Conservation (phyloP, 202 grass and related monocot species). For the Bolboschoenoplectus hybrid region DNA sequence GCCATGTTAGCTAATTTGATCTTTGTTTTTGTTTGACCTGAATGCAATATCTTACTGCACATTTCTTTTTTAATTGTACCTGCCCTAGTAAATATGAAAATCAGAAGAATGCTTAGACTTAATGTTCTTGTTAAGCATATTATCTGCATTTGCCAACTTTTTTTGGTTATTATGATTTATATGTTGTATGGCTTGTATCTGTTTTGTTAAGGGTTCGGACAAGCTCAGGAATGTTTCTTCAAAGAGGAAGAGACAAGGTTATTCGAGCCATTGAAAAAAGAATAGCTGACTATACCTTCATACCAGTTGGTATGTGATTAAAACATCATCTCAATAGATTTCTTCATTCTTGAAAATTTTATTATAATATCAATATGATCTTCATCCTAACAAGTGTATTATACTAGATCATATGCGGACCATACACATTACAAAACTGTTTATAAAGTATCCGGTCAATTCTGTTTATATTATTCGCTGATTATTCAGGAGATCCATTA, state of each 20-base stretch:
- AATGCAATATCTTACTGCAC: not conserved
- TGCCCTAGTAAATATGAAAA: conserved; percentile 3
- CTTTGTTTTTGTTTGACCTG: not conserved
- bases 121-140: not conserved
- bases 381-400: not conserved
- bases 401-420: not conserved
- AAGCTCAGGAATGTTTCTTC: conserved; percentile 91
- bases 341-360: not conserved
- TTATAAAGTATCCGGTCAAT: not conserved
- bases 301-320: conserved; percentile 64
- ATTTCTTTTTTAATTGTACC: not conserved
- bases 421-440: not conserved
- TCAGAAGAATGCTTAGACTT: not conserved
- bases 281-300: conserved; percentile 94
- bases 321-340: not conserved
- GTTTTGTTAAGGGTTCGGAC: conserved; percentile 64
- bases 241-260: conserved; percentile 89
- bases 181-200: conserved; percentile 20
- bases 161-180: not conserved
- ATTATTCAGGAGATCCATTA: not conserved
- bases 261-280: conserved; percentile 89
- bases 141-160: not conserved
- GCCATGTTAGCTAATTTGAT: not conserved
- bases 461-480: not conserved
- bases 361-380: not conserved